Base-by-base conservation (phyloP, 768 basidiomycete species). In the Tulasnella sp. region DNA sequence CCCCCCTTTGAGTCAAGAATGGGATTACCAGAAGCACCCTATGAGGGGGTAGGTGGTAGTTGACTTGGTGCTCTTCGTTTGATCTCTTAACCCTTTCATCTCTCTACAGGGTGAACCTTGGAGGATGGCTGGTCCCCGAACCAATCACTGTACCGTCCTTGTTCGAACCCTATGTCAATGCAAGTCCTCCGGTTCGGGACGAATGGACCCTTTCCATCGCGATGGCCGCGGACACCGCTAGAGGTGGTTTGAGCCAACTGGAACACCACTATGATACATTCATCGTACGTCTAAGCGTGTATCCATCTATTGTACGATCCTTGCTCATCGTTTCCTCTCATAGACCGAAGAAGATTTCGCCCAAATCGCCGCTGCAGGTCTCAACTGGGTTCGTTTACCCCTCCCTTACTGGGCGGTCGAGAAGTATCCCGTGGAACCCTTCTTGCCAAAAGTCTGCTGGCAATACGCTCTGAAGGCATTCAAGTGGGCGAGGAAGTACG, bases 321-420 rank as follows among this genome's bases (percentile, higher is more conserved):
- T 48, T 64, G n/a, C n/a, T 64, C 31, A 64, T 64, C 12, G 42
- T 12, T n/a, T 28, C 18, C n/a, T 42, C 77, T 37, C 58, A 12
- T 83, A 97, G 95, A 99, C 97, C 54, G 97, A 99, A 85, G 86
- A 93, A 84, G 97, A 99, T 85, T 98, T 98, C 84, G 96, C 96
- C 22, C 87, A 94, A 83, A 97, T 99, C 80, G 96, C 97, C 48
- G 93, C 89, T 37, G 97, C 97, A 16, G 98, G 98, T 44, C 91
- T 99, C 82, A 98, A 98, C 86, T 98, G 91, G 84, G 91, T 98
- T 81, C 94, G 97, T 73, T 94, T 99, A 72, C 94, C 97, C 1
- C 85, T 99, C 77, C 91, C 93, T 0, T 99, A 89, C 85, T 99
- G 97, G 97, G 95, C 95, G 2, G 93, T 99, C 82, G 96, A 97